Evolutionary conservation across 257 asterid genomes (phyloP).

Genomic region (Fraxinus anomala): DNA sequence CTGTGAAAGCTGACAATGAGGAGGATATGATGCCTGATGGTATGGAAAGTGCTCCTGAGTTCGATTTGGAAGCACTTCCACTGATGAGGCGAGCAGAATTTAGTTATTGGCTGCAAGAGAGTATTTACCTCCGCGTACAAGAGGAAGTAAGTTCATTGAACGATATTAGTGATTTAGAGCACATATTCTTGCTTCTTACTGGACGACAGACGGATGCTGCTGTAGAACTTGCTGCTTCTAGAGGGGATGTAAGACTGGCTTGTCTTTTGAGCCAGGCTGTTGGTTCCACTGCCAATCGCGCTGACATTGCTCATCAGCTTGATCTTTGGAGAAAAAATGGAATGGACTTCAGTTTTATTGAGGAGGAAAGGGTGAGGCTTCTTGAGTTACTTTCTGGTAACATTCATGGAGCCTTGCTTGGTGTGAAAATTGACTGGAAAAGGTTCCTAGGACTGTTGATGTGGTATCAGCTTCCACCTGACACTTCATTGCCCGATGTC

Average conservation of each 20-base stretch:
- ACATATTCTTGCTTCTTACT: slow-evolving; percentile 82
- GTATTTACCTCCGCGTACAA: slow-evolving; percentile 88
- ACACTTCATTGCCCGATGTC: slow-evolving; percentile 65
- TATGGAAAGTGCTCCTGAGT: slow-evolving; percentile 54
- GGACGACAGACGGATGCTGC: slow-evolving; percentile 94
- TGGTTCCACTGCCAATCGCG: slow-evolving; percentile 66
- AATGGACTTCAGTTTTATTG: slow-evolving; percentile 83
- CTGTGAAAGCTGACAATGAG: slow-evolving; percentile 62
- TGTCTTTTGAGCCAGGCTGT: slow-evolving; percentile 95
- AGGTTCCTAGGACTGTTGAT: slow-evolving; percentile 88
- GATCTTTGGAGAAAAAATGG: slow-evolving; percentile 90
- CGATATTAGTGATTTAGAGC: slow-evolving; percentile 68
- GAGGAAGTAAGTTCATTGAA: slow-evolving; percentile 74
- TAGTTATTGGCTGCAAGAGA: slow-evolving; percentile 95
- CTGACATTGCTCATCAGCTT: slow-evolving; percentile 74
- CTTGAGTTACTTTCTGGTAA: slow-evolving; percentile 93
- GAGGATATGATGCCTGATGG: slow-evolving; percentile 78
- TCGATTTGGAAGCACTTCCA: slow-evolving; percentile 81
- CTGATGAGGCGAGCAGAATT: slow-evolving; percentile 79
- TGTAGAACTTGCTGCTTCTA: slow-evolving; percentile 90
- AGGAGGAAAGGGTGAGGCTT: slow-evolving; percentile 74
- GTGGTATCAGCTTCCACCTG: slow-evolving; percentile 98
- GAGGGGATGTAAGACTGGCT: slow-evolving; percentile 94
- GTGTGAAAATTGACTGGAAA: slow-evolving; percentile 89
- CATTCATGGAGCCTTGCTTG: slow-evolving; percentile 67